These are phyloP conservation scores for Annona squamosa DNA, from an alignment of 164 flowering plant species.

Conservation along the genomic window DNA sequence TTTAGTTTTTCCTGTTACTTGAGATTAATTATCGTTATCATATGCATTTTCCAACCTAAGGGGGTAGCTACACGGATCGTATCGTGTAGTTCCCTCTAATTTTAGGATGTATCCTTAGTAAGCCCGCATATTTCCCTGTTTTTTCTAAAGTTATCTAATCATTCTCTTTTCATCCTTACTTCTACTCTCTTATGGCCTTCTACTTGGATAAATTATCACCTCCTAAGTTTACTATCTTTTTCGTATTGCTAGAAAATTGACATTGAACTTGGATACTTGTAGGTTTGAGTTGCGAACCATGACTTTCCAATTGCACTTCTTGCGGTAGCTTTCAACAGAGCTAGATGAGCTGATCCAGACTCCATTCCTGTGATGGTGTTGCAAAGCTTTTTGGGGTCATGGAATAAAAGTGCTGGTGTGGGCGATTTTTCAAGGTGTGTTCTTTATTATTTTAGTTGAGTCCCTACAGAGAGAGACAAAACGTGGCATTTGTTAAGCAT, in stretches of 20 bases:
- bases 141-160: too few relatives aligned
- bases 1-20: too few relatives aligned
- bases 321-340: slow-evolving; percentile 79
- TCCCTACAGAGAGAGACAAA: neutral
- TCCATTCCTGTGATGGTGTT: slow-evolving; percentile 83
- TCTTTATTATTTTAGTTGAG: neutral
- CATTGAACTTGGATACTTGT: slow-evolving; percentile 9
- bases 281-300: slow-evolving; percentile 72
- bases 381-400: slow-evolving; percentile 79
- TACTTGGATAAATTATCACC: neutral
- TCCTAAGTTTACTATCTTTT: neutral
- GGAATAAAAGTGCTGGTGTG: slow-evolving; percentile 58
- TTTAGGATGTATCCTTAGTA: too few relatives aligned
- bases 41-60: too few relatives aligned
- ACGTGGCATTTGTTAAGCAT: neutral
- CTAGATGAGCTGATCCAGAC: slow-evolving; percentile 89
- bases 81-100: too few relatives aligned
- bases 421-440: slow-evolving; percentile 84
- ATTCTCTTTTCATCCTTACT: too few relatives aligned
- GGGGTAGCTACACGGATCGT: too few relatives aligned
- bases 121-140: too few relatives aligned
- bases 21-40: too few relatives aligned
- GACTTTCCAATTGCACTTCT: slow-evolving; percentile 78
- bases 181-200: too few relatives aligned
- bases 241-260: neutral